These are phyloP conservation scores for Phytophthora pluvialis DNA, from an alignment of 352 stramenopile species.

Conservation along the genomic window DNA sequence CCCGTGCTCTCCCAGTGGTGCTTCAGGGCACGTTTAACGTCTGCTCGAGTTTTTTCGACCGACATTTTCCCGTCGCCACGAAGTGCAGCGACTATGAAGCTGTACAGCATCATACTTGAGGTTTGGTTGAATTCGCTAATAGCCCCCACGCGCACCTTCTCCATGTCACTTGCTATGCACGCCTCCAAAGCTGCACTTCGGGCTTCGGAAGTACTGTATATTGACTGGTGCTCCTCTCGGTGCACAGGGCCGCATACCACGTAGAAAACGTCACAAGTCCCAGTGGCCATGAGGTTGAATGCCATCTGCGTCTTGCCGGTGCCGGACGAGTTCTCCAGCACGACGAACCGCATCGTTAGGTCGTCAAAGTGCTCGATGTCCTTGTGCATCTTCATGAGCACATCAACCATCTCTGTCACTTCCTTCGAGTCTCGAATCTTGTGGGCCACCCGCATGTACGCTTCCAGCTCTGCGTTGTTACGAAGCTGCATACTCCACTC, in stretches of 20 bases:
- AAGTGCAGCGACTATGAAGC: not conserved
- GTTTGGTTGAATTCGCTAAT: no score
- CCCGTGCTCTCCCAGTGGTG: no score
- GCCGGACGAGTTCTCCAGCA: conserved; percentile 17
- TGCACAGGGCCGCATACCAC: conserved; percentile 16
- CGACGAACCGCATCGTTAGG: conserved; percentile 16
- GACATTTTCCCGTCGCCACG: not conserved
- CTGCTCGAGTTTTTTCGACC: not conserved
- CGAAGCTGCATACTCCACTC: no score
- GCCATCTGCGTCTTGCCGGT: conserved; percentile 21
- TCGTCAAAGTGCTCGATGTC: no score
- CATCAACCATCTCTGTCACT: not conserved
- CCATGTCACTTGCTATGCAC: conserved; percentile 4
- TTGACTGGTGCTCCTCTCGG: no score
- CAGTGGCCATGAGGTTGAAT: conserved; percentile 18
- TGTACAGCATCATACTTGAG: conserved; percentile 1
- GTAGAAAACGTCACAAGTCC: conserved; percentile 15
- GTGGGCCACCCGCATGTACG: not conserved
- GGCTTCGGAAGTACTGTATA: no score
- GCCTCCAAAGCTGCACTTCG: not conserved
- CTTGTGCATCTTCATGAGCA: not conserved
- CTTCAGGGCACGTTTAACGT: no score
- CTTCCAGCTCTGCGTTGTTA: not conserved
- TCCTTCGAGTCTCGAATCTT: no score
- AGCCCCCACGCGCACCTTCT: no score